phyloP scores from a whole-genome alignment of 371 early-diverging fungal genomes.

The Fennellomyces sp. region DNA sequence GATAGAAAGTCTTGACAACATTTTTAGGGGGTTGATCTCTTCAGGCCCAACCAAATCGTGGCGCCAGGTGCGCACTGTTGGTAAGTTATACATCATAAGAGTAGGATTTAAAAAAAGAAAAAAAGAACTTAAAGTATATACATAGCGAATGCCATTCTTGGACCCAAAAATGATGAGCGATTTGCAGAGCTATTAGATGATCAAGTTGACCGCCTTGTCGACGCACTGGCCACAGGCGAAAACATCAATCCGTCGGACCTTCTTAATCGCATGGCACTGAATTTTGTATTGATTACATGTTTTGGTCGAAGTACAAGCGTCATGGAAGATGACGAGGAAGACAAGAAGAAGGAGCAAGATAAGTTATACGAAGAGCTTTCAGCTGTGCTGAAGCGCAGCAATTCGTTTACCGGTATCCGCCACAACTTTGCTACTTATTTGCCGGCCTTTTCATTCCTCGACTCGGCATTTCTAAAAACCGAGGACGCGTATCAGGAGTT shows the following conservation, averaged over 20 bases:
- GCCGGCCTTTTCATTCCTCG: neutral
- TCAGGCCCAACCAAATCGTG: conserved; percentile 7
- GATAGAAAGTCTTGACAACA: neutral
- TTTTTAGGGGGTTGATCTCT: conserved; percentile 1
- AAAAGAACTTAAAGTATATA: neutral
- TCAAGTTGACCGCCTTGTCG: conserved; percentile 1
- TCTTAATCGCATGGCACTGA: conserved; percentile 6
- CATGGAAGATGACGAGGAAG: neutral
- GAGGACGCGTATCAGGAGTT: neutral
- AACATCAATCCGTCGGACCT: conserved; percentile 7
- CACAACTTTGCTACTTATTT: neutral
- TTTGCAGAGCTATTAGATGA: neutral
- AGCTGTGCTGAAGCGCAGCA: neutral
- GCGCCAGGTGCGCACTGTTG: conserved; percentile 10
- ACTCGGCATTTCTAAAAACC: neutral
- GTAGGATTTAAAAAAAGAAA: too few relatives aligned
- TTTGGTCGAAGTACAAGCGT: conserved; percentile 5
- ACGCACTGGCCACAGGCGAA: neutral
- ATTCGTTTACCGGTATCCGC: neutral
- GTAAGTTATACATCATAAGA: too few relatives aligned
- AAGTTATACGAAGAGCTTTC: neutral
- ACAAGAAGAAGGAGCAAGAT: neutral
- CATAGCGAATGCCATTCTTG: conserved; percentile 6
- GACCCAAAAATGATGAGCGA: neutral
- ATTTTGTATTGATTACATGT: conserved; percentile 11